These are phyloP conservation scores for Mycena pura DNA, from an alignment of 768 basidiomycete species.

Conservation along the genomic window DNA sequence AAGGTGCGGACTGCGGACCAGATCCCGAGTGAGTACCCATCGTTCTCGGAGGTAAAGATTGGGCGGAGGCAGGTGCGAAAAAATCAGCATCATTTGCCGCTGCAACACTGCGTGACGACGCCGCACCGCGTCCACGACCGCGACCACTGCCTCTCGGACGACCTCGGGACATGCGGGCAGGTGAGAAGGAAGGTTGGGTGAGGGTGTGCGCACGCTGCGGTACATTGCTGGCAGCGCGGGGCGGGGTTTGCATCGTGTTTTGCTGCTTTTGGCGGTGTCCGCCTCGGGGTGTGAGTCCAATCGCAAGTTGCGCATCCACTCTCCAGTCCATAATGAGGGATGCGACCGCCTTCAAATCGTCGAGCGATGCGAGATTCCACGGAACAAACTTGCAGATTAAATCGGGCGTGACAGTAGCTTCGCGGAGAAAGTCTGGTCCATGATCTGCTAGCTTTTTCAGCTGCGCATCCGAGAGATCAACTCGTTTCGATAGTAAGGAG, in stretches of 20 bases:
- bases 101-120: neutral
- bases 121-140: neutral
- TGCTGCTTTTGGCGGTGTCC: neutral
- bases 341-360: neutral
- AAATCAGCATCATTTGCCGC: neutral
- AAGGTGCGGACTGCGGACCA: neutral
- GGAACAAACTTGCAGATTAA: constrained; percentile 7
- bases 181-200: constrained; percentile 6
- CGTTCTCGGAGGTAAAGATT: neutral
- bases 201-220: too few species aligned
- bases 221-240: too few species aligned
- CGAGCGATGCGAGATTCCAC: neutral
- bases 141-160: neutral
- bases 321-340: constrained; percentile 10
- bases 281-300: neutral
- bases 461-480: neutral
- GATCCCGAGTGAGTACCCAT: neutral
- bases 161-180: neutral
- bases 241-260: neutral
- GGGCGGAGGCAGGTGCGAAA: neutral
- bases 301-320: constrained; percentile 3
- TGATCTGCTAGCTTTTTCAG: constrained; percentile 5
- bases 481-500: constrained; percentile 2
- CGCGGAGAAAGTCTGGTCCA: constrained; percentile 2
- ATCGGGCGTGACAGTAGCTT: neutral